phyloP scores from a whole-genome alignment of 2,329 filamentous ascomycete genomes.

The Xylariaceae sp. region DNA sequence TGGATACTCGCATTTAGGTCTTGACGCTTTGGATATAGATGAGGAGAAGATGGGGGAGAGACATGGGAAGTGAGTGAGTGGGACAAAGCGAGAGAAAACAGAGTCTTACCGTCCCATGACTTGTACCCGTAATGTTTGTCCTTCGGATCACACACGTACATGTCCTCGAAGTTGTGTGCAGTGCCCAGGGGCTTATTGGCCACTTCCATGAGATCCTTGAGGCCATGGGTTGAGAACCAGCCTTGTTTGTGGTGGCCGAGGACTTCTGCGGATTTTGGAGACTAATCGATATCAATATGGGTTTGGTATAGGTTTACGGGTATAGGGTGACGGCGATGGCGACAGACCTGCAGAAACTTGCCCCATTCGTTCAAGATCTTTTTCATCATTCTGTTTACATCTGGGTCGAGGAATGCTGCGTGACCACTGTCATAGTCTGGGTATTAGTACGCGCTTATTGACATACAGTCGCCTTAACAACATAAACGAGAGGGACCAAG shows the following conservation, averaged over 20 bases:
- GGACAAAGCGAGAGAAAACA: background rate
- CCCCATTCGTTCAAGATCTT: conserved; percentile 57
- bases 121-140: conserved; percentile 52
- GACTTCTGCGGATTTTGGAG: conserved; percentile 51
- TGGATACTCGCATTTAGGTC: background rate
- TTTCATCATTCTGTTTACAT: conserved; percentile 51
- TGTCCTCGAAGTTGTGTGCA: conserved; percentile 50
- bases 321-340: background rate
- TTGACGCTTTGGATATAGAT: background rate
- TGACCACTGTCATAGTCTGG: conserved; percentile 37
- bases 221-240: conserved; percentile 52
- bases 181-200: conserved; percentile 44
- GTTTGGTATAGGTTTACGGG: background rate
- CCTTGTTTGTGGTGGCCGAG: conserved; percentile 41
- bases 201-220: conserved; percentile 46
- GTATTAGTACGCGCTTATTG: background rate
- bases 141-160: conserved; percentile 57
- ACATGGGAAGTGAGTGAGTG: too few relatives aligned
- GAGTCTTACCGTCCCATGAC: conserved; percentile 51
- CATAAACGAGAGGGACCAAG: background rate
- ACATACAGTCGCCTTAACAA: background rate
- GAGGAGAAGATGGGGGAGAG: background rate
- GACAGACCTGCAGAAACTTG: conserved; percentile 43
- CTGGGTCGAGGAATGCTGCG: conserved; percentile 51
- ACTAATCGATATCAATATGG: conserved; percentile 26